Evolutionary conservation across 805 yeast genomes (phyloP).

Genomic region (Wickerhamomyces bovis): DNA sequence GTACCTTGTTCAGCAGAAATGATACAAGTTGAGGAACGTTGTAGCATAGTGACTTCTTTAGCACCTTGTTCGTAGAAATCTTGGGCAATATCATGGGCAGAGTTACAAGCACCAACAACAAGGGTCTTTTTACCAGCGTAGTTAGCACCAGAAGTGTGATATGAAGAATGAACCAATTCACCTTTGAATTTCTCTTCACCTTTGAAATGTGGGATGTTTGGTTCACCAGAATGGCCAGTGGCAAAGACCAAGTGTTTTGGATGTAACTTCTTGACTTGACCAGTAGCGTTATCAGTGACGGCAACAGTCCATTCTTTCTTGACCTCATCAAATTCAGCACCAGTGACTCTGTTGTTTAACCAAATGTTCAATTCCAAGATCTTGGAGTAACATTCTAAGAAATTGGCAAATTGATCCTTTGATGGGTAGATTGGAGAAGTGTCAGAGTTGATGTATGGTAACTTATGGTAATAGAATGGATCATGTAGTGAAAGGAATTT

Average conservation of each 20-base stretch:
- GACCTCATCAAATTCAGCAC: constrained; percentile 27
- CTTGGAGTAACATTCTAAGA: constrained; percentile 36
- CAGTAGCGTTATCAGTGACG: constrained; percentile 25
- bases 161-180: constrained; percentile 36
- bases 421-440: constrained; percentile 37
- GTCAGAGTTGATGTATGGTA: constrained; percentile 36
- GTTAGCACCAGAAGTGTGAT: constrained; percentile 35
- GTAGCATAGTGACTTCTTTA: constrained; percentile 34
- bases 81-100: constrained; percentile 41
- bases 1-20: constrained; percentile 32
- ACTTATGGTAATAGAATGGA: constrained; percentile 38
- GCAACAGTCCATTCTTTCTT: constrained; percentile 30
- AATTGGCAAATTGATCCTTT: constrained; percentile 39
- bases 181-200: constrained; percentile 34
- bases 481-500: constrained; percentile 40
- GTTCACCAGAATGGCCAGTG: constrained; percentile 42
- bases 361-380: constrained; percentile 36
- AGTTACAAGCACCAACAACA: constrained; percentile 41
- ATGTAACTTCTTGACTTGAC: constrained; percentile 18
- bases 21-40: constrained; percentile 40
- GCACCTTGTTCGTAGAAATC: constrained; percentile 41
- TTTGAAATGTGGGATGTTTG: constrained; percentile 36
- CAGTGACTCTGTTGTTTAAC: constrained; percentile 27
- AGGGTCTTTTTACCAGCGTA: constrained; percentile 36
- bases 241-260: constrained; percentile 38